phyloP scores from a whole-genome alignment of 2,329 filamentous ascomycete genomes.

The Daldinia sp. region DNA sequence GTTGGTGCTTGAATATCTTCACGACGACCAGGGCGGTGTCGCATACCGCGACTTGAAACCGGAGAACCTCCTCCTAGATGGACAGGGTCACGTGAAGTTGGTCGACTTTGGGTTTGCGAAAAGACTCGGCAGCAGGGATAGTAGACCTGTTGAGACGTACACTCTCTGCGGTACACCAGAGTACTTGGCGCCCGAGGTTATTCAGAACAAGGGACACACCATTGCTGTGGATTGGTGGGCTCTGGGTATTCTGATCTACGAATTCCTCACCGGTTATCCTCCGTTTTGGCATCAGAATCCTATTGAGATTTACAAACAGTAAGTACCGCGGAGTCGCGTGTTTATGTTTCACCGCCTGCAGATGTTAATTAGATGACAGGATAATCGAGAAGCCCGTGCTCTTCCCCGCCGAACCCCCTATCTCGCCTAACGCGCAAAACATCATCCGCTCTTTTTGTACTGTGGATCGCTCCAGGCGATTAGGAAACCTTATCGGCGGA shows the following conservation, averaged over 20 bases:
- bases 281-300: constrained; percentile 89
- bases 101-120: constrained; percentile 90
- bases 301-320: constrained; percentile 86
- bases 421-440: constrained; percentile 75
- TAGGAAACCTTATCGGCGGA: constrained; percentile 81
- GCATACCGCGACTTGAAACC: constrained; percentile 86
- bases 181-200: constrained; percentile 85
- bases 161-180: constrained; percentile 85
- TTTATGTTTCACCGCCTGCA: neutral
- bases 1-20: constrained; percentile 80
- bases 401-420: constrained; percentile 72
- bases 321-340: constrained; percentile 42
- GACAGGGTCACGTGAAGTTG: constrained; percentile 79
- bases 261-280: constrained; percentile 84
- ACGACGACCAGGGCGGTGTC: constrained; percentile 78
- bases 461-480: constrained; percentile 77
- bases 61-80: constrained; percentile 82
- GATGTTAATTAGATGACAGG: constrained; percentile 52
- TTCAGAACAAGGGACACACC: constrained; percentile 80
- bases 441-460: constrained; percentile 81
- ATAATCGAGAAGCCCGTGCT: constrained; percentile 81
- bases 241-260: constrained; percentile 82
- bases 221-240: constrained; percentile 90
- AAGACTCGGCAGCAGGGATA: constrained; percentile 67
- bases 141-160: constrained; percentile 72